phyloP scores from a whole-genome alignment of 2,329 filamentous ascomycete genomes.

The Scedosporium dehoogii region DNA sequence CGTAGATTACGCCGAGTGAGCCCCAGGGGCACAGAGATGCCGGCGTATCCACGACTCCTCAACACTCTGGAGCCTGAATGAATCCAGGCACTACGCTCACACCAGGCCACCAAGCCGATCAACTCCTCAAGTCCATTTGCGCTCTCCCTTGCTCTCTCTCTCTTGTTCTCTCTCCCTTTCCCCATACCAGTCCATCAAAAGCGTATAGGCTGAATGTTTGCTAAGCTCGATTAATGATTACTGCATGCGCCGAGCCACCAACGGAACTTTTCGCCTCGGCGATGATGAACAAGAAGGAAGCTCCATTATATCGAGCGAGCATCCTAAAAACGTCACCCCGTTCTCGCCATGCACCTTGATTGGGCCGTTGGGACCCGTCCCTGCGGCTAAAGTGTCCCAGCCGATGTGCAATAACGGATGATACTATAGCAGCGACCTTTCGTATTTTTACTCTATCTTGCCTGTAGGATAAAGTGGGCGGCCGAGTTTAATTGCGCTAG shows the following conservation, averaged over 20 bases:
- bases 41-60: not conserved
- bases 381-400: conserved; percentile 1
- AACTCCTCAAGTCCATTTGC: not conserved
- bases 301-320: not conserved
- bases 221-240: not conserved
- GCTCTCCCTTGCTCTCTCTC: not conserved
- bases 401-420: not conserved
- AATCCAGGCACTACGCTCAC: not conserved
- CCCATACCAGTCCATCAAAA: not conserved
- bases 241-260: not conserved
- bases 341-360: not conserved
- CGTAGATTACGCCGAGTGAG: conserved; percentile 1
- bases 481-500: not conserved
- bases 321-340: not conserved
- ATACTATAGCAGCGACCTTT: not conserved
- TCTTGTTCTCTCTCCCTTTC: not conserved
- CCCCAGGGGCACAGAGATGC: not conserved
- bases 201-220: conserved; percentile 5
- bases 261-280: not conserved
- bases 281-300: not conserved
- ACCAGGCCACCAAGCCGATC: not conserved
- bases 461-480: conserved; percentile 1
- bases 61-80: not conserved
- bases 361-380: not conserved
- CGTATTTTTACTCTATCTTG: conserved; percentile 2